Evolutionary conservation across 1,139 yeast species (phyloP), one percentile per base, ranked within the genome.

Genomic region (Pichia kudriavzevii): DNA sequence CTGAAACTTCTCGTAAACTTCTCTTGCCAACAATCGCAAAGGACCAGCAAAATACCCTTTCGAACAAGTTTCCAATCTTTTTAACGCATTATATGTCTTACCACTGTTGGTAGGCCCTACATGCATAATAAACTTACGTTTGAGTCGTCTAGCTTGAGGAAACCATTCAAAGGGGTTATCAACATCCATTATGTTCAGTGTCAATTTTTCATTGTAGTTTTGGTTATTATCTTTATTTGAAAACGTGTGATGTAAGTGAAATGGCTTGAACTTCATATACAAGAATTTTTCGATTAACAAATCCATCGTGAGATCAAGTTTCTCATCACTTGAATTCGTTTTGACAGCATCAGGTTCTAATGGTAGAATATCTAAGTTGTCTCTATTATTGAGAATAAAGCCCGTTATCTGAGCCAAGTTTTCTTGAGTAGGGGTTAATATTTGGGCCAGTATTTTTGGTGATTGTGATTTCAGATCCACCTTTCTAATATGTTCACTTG

Each of bases 61-160:
- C 26, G 72, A 66, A 8, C 88, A 76, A n/a, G 59, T 50, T 45
- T 76, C 75, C 30, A 91, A 64, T 36, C 75, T 69, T 49, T 80
- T 69, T 29, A 91, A 61, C 0, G 97, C 95, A 32, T 74, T 71
- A 53, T 83, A 82, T 0, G 98, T 91, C 52, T 91, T 91, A n/a
- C 99, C 99, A 47, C 93, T 79, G 55, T 91, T 91, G 0, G 99
- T 91, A 1, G 99, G 98, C 0, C 99, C 99, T 14, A 91, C 85
- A 56, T 91, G 99, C 75, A 93, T 72, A 15, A 79, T 69, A 30
- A 91, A 69, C 39, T 80, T 79, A 27, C 99, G 66, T 44, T 75
- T 78, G 64, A 87, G 66, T 44, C 78, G 74, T 29, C 98, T 66
- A 0, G 98, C 94, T 32, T 69, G 75, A 0, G 98, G 95, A 50